phyloP scores from a whole-genome alignment of 2,329 filamentous ascomycete species.

The Ophiostoma piceae region DNA sequence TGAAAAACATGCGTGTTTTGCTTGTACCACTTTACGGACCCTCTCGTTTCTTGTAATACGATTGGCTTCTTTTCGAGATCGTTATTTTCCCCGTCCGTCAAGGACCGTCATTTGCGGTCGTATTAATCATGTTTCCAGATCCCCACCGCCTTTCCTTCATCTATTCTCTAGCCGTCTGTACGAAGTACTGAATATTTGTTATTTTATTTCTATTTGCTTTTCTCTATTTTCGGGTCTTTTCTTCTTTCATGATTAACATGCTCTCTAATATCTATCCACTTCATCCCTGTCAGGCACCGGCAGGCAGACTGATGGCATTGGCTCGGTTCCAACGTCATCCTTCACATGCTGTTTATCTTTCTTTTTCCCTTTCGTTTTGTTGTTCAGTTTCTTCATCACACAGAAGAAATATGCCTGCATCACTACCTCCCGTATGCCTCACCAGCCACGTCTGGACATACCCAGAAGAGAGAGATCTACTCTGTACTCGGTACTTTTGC shows the following conservation, averaged over 20 bases:
- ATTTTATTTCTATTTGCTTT: neutral
- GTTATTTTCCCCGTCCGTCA: neutral
- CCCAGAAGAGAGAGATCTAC: conserved; percentile 5
- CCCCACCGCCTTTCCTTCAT: neutral
- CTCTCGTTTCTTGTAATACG: neutral
- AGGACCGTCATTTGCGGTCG: neutral
- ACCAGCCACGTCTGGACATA: neutral
- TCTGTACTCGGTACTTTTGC: neutral
- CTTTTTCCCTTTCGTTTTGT: neutral
- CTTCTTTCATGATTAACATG: neutral
- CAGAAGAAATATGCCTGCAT: no score
- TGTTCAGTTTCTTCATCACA: neutral
- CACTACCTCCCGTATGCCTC: neutral
- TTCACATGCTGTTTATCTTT: neutral
- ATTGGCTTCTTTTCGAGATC: neutral
- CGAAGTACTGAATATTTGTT: neutral
- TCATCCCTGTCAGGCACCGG: neutral
- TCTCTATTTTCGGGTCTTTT: conserved; percentile 2
- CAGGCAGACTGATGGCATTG: neutral
- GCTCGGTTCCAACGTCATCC: neutral
- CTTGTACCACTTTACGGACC: neutral
- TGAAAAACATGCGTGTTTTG: neutral
- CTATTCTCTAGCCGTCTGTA: neutral
- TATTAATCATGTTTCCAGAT: neutral
- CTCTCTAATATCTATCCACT: neutral